Evolutionary conservation across 202 grass and related monocot genomes (phyloP), one percentile per base, ranked within the genome.

Genomic region (Eragrostis tef): DNA sequence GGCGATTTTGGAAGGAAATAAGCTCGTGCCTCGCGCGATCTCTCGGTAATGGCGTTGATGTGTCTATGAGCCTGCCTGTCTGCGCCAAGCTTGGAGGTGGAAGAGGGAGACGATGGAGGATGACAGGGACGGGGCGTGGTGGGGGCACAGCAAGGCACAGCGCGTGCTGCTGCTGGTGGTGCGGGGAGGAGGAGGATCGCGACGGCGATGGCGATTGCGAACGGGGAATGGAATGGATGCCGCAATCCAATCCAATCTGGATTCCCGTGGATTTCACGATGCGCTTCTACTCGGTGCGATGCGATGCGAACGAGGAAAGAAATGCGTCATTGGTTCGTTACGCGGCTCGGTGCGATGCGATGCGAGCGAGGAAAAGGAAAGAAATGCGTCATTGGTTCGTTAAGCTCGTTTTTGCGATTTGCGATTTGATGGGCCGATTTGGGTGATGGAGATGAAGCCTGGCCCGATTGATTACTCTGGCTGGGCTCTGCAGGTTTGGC

Each of bases 231-330:
- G 57, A 36, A 73, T 25, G 76, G 76, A 80, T 73, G 76, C 59
- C 11, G 68, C 60, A 58, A 66, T 79, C 58, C 66, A 53, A 79
- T 79, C 75, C 76, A 66, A 73, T 74, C 68, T 47, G 59, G 84
- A 67, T 80, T 80, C 83, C 58, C 39, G 26, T 56, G 56, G 83
- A 85, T 71, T 70, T 79, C 14, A 41, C 61, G 64, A 54, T 68
- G 77, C 64, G n/a, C n/a, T n/a, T n/a, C n/a, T n/a, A n/a, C n/a
- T n/a, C n/a, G n/a, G n/a, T n/a, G n/a, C n/a, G n/a, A n/a, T n/a
- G n/a, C n/a, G n/a, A n/a, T n/a, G n/a, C n/a, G n/a, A n/a, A n/a
- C n/a, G n/a, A n/a, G n/a, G n/a, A n/a, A n/a, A n/a, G n/a, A n/a
- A n/a, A n/a, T n/a, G n/a, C n/a, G n/a, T n/a, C n/a, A n/a, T n/a